Base-by-base conservation (phyloP, 306 rosid species). In the Trifolium dubium region DNA sequence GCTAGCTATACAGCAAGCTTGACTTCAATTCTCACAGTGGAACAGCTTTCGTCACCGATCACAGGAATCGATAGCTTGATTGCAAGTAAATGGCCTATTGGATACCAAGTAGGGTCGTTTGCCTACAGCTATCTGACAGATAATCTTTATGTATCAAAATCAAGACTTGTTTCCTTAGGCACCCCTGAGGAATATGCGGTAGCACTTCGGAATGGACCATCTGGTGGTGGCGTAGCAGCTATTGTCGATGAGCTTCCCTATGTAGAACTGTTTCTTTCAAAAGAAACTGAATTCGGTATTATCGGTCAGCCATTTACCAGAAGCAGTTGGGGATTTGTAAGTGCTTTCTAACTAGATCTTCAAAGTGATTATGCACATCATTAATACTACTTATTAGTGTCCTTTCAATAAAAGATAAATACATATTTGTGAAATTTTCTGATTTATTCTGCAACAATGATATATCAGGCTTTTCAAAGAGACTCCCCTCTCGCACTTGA, bases 281-380 rank as follows among this genome's bases (percentile, higher is more conserved):
- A 39, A 55, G 85, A 53, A 74, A 83, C 89, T 12, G 96, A 86
- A 61, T 94, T 88, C 18, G 96, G 96, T 74, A 89, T 91, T 14
- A 79, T 94, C 12, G 98, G 98, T 50, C 97, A 84, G 81, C 73
- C 95, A 35, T 94, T 94, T 76, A 80, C 98, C 79, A 85, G 74
- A 89, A 78, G 92, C 73, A 87, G 96, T 72, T 94, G 98, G 98
- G 98, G 98, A 78, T 94, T 94, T 83, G 98, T 94, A 88, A 94
- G 98, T 90, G 35, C 41, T 23, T 60, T 83, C 71, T 80, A 58
- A 69, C 72, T 35, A 54, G 59, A 35, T 58, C 8, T 72, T 75
- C 32, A 66, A 30, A 67, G 18, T 67, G 46, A 77, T 41, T 30
- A 47, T 46, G 37, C 65, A 30, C 71, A 51, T 68, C n/a, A 32